phyloP scores from a whole-genome alignment of 2,329 filamentous ascomycete genomes.

The Davidsoniella eucalypti region DNA sequence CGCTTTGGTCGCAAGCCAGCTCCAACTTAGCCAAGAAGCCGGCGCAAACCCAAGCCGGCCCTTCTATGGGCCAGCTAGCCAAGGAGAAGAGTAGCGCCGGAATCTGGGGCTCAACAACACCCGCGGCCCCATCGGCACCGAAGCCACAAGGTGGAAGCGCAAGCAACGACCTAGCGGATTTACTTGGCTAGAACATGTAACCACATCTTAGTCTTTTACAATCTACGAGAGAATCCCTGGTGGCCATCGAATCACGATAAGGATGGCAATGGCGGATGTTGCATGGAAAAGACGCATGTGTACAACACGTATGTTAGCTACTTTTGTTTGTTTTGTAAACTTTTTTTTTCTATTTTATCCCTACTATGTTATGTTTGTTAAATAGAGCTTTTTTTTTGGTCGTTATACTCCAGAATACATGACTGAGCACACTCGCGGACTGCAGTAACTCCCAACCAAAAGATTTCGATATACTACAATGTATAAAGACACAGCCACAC shows the following conservation, averaged over 20 bases:
- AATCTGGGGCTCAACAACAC: constrained; percentile 58
- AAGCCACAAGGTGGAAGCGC: constrained; percentile 15
- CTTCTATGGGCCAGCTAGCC: constrained; percentile 84
- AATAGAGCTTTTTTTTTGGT: too few species aligned
- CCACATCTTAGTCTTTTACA: too few species aligned
- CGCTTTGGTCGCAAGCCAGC: constrained; percentile 64
- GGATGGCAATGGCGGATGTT: too few species aligned
- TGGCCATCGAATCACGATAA: too few species aligned
- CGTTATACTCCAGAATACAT: too few species aligned
- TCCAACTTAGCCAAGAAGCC: constrained; percentile 58
- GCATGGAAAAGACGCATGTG: background rate
- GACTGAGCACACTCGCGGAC: too few species aligned
- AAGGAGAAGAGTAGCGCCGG: constrained; percentile 93
- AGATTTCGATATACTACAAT: too few species aligned
- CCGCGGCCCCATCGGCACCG: constrained; percentile 13
- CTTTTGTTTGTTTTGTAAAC: background rate
- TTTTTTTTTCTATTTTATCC: too few species aligned
- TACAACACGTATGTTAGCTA: background rate
- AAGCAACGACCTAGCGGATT: constrained; percentile 28
- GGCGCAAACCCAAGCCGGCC: constrained; percentile 45
- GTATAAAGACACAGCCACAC: too few species aligned
- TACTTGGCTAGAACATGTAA: constrained; percentile 25
- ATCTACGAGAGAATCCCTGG: background rate
- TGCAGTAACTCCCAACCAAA: too few species aligned
- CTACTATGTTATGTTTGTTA: too few species aligned